Base-by-base conservation (phyloP, 306 rosid genomes). In the Cucumis cinereus region DNA sequence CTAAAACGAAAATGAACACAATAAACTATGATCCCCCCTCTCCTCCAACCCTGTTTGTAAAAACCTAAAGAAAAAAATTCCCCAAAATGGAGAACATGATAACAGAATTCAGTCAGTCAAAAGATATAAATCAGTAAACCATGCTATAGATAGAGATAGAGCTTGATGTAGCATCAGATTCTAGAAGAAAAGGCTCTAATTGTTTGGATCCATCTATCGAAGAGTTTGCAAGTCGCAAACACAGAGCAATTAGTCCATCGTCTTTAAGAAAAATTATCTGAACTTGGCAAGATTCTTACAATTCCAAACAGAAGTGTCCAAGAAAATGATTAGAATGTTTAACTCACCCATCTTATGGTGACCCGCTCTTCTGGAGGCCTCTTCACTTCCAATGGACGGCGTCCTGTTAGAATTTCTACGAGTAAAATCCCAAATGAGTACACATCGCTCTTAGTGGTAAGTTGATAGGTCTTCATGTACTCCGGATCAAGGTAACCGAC, bases 401-500 rank as follows among this genome's bases (percentile, higher is more conserved):
- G 98, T 56, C 97, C 96, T 0, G 96, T 81, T 79, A 95, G 19
- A 60, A 95, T 95, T 81, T 95, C 99, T 52, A 90, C 67, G 30
- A 95, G 96, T 85, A 95, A 85, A 77, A 95, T 81, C 72, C 99
- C 99, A 70, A 95, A 95, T 4, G 99, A 95, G 90, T 89, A 95
- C 67, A 95, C 99, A 68, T 95, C 99, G 81, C 99, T 95, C 82
- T 86, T 95, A 74, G 93, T 43, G 53, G 98, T 95, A 89, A 95
- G 99, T 77, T 92, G 96, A 81, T 85, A 85, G 59, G 99, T 95
- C 85, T 86, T 95, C 98, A 95, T 95, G 62, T 95, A 95, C 84
- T 95, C 99, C 0, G 99, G 99, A 67, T 95, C 99, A 73, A 95
- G 86, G 83, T 95, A 95, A 81, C 99, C 99, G n/a, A 95, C 97